A percentile compares a stretch with the other conserved stretches of the same genome.
phyloP scores from a whole-genome alignment of 179 eudicot genomes.

The Corrigiola litoralis region DNA sequence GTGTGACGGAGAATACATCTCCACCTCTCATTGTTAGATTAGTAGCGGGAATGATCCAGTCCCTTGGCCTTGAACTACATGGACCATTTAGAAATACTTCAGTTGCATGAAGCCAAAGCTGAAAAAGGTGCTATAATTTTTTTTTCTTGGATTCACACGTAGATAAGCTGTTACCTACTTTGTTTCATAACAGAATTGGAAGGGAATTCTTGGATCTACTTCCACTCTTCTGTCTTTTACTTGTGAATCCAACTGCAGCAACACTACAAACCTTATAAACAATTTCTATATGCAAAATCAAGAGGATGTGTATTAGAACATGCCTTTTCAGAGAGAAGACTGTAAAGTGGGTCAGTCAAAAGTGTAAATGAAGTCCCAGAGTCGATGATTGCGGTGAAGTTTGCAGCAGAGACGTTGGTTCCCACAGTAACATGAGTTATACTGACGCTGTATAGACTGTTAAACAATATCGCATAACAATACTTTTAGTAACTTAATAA shows the following conservation, averaged over 20 bases:
- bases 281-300: not conserved
- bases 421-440: constrained; percentile 46
- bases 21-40: constrained; percentile 72
- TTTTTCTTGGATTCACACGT: not conserved
- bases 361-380: constrained; percentile 82
- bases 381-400: constrained; percentile 57
- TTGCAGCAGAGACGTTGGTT: constrained; percentile 32
- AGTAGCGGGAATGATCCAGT: constrained; percentile 26
- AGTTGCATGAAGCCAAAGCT: not conserved
- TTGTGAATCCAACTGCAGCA: constrained; percentile 67
- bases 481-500: too few relatives aligned
- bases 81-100: not conserved
- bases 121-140: not conserved
- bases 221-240: constrained; percentile 33
- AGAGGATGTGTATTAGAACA: constrained; percentile 16
- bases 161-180: constrained; percentile 26
- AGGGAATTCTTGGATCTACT: constrained; percentile 32
- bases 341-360: constrained; percentile 67
- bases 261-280: not conserved
- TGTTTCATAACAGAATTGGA: constrained; percentile 57
- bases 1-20: constrained; percentile 25
- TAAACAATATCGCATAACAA: not conserved
- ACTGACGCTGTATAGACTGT: constrained; percentile 38
- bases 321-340: constrained; percentile 49
- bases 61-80: constrained; percentile 43